Conservation (phyloP, 2,329 filamentous ascomycete species). For the Pestalotiopsis sp. region DNA sequence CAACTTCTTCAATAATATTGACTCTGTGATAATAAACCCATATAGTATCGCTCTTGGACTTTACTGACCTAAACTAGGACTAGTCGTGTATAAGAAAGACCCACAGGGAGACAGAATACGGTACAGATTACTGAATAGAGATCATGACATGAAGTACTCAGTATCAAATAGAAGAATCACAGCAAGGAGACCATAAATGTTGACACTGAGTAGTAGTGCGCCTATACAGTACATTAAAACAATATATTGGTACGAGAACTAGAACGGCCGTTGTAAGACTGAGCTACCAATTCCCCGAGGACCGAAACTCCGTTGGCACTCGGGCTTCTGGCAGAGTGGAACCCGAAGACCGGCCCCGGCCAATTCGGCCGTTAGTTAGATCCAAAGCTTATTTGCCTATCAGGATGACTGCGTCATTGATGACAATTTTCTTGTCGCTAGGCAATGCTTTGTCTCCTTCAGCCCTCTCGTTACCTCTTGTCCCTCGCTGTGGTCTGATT, state of each 20-base stretch:
- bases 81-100: too few species aligned
- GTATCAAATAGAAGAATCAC: too few species aligned
- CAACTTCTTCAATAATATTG: too few species aligned
- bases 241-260: not conserved
- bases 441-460: conserved; percentile 9
- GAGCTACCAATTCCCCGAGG: not conserved
- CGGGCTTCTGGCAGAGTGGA: not conserved
- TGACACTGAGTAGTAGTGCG: not conserved
- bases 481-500: not conserved
- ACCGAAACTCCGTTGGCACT: not conserved
- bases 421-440: conserved; percentile 8
- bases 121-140: too few species aligned
- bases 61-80: too few species aligned
- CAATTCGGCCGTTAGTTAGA: not conserved
- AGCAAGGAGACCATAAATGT: too few species aligned
- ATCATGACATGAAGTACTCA: too few species aligned
- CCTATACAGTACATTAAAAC: not conserved
- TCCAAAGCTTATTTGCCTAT: conserved; percentile 1
- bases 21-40: too few species aligned
- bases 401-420: conserved; percentile 18
- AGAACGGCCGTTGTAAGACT: not conserved
- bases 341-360: not conserved
- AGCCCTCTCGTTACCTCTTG: conserved; percentile 15
- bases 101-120: too few species aligned
- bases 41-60: too few species aligned